Evolutionary conservation across 306 rosid species (phyloP).

Genomic region (Styphnolobium japonicum): DNA sequence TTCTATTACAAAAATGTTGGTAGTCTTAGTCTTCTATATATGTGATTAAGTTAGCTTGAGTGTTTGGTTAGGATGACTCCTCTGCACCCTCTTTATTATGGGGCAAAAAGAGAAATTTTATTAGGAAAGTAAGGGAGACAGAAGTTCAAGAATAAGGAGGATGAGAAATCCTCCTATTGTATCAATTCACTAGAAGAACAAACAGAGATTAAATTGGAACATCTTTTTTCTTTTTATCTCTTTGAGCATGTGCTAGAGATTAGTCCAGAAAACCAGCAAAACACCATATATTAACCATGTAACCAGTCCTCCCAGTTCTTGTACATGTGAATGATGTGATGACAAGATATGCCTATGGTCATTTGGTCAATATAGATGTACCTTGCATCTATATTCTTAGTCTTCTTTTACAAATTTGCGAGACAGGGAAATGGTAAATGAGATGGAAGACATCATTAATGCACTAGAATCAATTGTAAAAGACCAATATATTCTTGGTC

Average conservation of each 20-base stretch:
- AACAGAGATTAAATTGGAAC: not conserved
- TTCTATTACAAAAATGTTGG: not conserved
- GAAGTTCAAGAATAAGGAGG: not conserved
- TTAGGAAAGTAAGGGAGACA: not conserved
- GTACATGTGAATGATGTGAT: too few species aligned
- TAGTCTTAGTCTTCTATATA: not conserved
- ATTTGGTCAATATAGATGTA: not conserved
- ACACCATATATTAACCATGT: too few species aligned
- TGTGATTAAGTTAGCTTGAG: not conserved
- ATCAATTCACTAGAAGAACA: not conserved
- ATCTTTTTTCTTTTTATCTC: not conserved
- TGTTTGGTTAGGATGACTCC: not conserved
- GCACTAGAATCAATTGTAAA: not conserved
- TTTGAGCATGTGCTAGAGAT: not conserved
- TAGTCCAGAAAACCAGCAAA: not conserved
- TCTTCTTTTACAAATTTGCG: too few species aligned
- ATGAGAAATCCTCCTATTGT: not conserved
- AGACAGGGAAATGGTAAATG: not conserved
- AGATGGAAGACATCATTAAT: not conserved
- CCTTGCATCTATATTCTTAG: too few species aligned
- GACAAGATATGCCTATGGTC: not conserved
- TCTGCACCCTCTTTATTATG: not conserved
- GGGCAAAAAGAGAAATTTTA: not conserved
- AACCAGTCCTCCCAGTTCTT: too few species aligned
- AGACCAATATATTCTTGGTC: not conserved